Evolutionary conservation across 352 stramenopile species (phyloP).

Genomic region (Globisporangium echinulatum): DNA sequence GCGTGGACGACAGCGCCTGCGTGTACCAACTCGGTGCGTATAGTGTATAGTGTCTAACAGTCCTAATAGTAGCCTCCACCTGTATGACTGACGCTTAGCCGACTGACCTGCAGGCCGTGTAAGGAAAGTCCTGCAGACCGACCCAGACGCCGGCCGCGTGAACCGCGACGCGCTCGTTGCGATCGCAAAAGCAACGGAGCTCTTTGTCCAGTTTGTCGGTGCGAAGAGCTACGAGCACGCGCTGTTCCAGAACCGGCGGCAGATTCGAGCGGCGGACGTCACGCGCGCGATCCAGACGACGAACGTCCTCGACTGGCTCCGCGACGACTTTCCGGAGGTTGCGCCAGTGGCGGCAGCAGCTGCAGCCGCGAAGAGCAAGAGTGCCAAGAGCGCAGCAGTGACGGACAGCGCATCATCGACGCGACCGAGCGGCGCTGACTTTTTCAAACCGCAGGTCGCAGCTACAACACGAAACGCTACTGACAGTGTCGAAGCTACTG

Average conservation of each 20-base stretch:
- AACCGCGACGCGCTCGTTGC: constrained; percentile 90
- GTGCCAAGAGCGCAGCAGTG: not conserved
- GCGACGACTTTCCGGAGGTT: constrained; percentile 75
- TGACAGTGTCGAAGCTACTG: not conserved
- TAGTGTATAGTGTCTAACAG: not conserved
- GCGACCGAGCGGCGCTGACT: constrained; percentile 27
- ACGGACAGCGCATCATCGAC: not conserved
- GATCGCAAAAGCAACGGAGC: constrained; percentile 90
- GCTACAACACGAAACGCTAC: not conserved
- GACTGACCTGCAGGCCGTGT: constrained; percentile 55
- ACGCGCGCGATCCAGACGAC: constrained; percentile 74
- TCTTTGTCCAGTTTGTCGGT: constrained; percentile 87
- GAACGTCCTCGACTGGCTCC: constrained; percentile 74
- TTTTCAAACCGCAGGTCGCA: constrained; percentile 33
- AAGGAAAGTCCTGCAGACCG: constrained; percentile 91
- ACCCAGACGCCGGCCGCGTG: constrained; percentile 88
- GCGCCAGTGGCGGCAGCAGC: constrained; percentile 1
- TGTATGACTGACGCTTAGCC: too few relatives aligned
- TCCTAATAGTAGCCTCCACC: not conserved
- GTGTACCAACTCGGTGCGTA: constrained; percentile 47
- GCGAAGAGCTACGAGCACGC: constrained; percentile 86
- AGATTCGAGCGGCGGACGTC: constrained; percentile 75
- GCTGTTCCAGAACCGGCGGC: constrained; percentile 76
- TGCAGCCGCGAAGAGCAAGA: constrained; percentile 14
- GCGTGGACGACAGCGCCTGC: constrained; percentile 27